Conservation (phyloP, 2,329 filamentous ascomycete species). For the Pezicula rhizophila region DNA sequence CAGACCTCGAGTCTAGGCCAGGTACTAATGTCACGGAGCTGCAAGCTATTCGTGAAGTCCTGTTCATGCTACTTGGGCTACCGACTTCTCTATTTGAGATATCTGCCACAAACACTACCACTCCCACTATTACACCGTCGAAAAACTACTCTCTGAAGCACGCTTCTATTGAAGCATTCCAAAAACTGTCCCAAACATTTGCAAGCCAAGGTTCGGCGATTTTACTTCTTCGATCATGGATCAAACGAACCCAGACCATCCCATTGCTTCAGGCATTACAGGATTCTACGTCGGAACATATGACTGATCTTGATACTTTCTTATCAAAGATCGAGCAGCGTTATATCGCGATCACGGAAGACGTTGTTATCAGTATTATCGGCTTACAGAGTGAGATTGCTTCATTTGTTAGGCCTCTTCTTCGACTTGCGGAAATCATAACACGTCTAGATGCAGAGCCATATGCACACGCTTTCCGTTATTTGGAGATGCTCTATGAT, state of each 20-base stretch:
- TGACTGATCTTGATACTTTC: slow-evolving; percentile 51
- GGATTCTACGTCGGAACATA: slow-evolving; percentile 28
- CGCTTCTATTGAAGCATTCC: slow-evolving; percentile 25
- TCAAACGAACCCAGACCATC: slow-evolving; percentile 22
- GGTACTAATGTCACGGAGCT: slow-evolving; percentile 45
- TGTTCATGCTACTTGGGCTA: slow-evolving; percentile 81
- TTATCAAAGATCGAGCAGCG: slow-evolving; percentile 55
- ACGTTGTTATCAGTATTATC: slow-evolving; percentile 61
- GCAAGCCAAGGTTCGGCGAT: slow-evolving; percentile 42
- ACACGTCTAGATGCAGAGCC: slow-evolving; percentile 42
- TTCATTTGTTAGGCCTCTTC: slow-evolving; percentile 46
- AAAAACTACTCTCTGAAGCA: slow-evolving; percentile 30
- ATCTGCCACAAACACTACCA: slow-evolving; percentile 26
- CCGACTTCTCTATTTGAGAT: slow-evolving; percentile 63
- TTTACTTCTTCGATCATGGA: slow-evolving; percentile 42
- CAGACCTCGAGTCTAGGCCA: slow-evolving; percentile 20
- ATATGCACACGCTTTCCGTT: slow-evolving; percentile 50
- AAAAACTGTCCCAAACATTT: slow-evolving; percentile 36
- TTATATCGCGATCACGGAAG: slow-evolving; percentile 47
- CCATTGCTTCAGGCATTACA: slow-evolving; percentile 27
- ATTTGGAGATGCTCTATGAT: slow-evolving; percentile 73
- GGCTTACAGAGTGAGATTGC: slow-evolving; percentile 53
- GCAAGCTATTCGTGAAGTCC: slow-evolving; percentile 66
- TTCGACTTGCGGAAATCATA: slow-evolving; percentile 56
- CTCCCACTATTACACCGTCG: slow-evolving; percentile 26